Base-by-base conservation (phyloP, 345 rosid genomes). In the Rhodomyrtus tomentosa region DNA sequence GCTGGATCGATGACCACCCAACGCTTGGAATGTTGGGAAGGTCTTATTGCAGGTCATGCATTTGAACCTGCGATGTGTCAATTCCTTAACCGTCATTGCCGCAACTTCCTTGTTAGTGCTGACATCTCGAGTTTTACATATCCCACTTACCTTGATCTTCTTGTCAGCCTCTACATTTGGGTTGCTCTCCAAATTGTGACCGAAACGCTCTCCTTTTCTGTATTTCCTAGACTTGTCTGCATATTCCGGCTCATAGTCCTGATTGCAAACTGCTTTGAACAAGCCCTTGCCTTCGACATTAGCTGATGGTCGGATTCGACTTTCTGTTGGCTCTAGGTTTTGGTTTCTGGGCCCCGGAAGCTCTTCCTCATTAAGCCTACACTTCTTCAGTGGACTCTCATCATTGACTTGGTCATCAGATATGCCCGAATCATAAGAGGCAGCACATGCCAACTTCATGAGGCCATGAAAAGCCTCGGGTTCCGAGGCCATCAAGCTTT, bases 1-100 rank as follows among this genome's bases (percentile, higher is more conserved):
- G 86, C 84, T 84, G 58, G 88, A 87, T 51, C 86, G 83, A 80
- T 84, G 88, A 12, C 88, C 88, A 7, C 88, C 88, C 50, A 84
- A 38, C 3, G 88, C 86, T 76, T 84, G 86, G 81, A 84, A 84
- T 18, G 84, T 62, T 18, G 83, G 81, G 82, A 87, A 84, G 42
- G 51, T 48, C 42, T 50, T 87, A 22, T 55, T 45, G 3, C 86
- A 84, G 38, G 84, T 84, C 40, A 7, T 72, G 80, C 88, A 87
- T 53, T 72, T 40, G 40, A 55, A 87, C 82, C 83, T 68, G 45
- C 38, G 45, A 68, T 68, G 24, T 68, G 76, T 68, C 76, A 68
- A 32, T 68, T 68, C 76, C 76, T 18, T 68, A 32, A 68, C 45
- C 3, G 24, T 42, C 45, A 68, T 9, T 10, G 21, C 76, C 13